Evolutionary conservation across 2,329 filamentous ascomycete genomes (phyloP), one percentile per base, ranked within the genome.

Genomic region (Pseudogymnoascus sp.): DNA sequence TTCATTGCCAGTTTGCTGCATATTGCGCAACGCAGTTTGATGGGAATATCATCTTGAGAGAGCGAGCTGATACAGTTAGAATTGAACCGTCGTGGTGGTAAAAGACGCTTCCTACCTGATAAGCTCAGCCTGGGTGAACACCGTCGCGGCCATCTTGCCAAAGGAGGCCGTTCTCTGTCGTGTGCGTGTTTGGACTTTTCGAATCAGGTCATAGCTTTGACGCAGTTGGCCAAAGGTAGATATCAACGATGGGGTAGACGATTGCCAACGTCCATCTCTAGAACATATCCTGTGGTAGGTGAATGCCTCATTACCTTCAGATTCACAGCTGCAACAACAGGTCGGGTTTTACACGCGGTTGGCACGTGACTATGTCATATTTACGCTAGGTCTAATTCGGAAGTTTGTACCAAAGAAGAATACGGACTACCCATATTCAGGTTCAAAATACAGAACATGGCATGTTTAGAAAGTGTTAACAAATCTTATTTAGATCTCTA

Each of bases 1-100:
- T 97, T 96, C 67, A 96, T 80, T 31, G 92, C 93, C 64, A 97
- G 82, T 75, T 90, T 92, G 78, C 89, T 95, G 78, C 95, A 99
- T 69, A 91, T 90, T 61, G 91, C 91, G 80, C 95, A 99, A 77
- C 93, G 89, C 67, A 99, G 84, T 81, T 96, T 97, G 72, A 93
- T 91, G n/a, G 95, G 95, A 64, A 97, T 92, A 66, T 95, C 91
- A 70, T 93, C 90, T 68, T 72, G 72, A 28, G 70, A 68, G 28
- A 74, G 65, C 34, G 72, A 74, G 63, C 72, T 74, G 53, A 38
- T 8, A 14, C 16, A 21, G 36, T 60, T 40, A 60, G 59, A 37
- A 53, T 42, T 40, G 40, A 16, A 16, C 64, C n/a, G 18, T 18
- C 28, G 28, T 21, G n/a, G 49, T 12, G 28, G 12, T 18, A 18